A percentile compares a stretch with the other conserved stretches of the same genome.
Evolutionary conservation across 2,329 filamentous ascomycete genomes (phyloP).

Genomic region (Trichophaea hybrida): DNA sequence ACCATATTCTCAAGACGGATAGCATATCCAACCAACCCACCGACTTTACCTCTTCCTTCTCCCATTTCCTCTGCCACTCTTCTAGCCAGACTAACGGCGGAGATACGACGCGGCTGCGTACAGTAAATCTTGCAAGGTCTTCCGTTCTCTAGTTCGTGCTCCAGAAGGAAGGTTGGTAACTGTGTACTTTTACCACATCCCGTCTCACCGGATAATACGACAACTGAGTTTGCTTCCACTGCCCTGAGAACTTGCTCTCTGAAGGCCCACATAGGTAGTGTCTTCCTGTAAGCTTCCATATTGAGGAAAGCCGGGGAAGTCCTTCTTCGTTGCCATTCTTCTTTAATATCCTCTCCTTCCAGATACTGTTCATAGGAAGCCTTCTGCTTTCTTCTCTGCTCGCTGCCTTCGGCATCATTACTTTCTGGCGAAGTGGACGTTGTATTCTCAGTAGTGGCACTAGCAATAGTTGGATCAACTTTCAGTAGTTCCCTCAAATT

Average conservation of each 20-base stretch:
- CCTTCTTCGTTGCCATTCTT: constrained; percentile 40
- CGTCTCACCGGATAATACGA: constrained; percentile 92
- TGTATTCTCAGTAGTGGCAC: not conserved
- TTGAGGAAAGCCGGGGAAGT: constrained; percentile 49
- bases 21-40: constrained; percentile 83
- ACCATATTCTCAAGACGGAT: constrained; percentile 85
- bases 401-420: not conserved
- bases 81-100: constrained; percentile 81
- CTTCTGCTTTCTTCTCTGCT: constrained; percentile 1
- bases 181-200: constrained; percentile 97
- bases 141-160: constrained; percentile 70
- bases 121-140: constrained; percentile 84
- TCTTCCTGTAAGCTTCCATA: constrained; percentile 62
- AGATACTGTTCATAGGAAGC: constrained; percentile 5
- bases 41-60: constrained; percentile 66
- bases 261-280: constrained; percentile 81
- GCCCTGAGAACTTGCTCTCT: constrained; percentile 61
- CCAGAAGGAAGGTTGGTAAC: constrained; percentile 83
- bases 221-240: constrained; percentile 66
- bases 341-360: constrained; percentile 39
- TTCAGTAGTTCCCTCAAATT: constrained; percentile 52
- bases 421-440: not conserved
- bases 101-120: constrained; percentile 76
- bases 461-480: not conserved
- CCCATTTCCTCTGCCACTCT: constrained; percentile 92